Percentiles rank a stretch among this genome's conserved stretches.
Conservation (phyloP, 1,139 yeast species). For the Hansenula sp. region DNA sequence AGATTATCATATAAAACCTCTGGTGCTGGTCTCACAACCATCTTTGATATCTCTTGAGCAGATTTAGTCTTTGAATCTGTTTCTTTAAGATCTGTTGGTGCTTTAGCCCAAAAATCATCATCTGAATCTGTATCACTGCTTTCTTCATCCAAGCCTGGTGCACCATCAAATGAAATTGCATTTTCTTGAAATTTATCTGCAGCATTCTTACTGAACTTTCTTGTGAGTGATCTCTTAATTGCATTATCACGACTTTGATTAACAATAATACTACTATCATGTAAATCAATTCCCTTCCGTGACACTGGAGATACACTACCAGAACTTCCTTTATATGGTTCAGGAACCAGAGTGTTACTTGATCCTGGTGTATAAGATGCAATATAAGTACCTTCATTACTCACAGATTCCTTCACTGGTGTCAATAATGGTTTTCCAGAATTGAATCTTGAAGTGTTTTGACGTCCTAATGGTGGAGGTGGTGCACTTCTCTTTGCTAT, state of each 20-base stretch:
- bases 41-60: conserved; percentile 21
- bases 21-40: conserved; percentile 87
- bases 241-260: conserved; percentile 1
- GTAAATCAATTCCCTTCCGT: conserved; percentile 16
- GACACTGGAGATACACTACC: conserved; percentile 21
- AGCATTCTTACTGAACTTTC: conserved; percentile 4
- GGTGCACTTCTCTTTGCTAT: conserved; percentile 74
- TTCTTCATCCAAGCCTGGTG: conserved; percentile 49
- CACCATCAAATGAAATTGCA: conserved; percentile 66
- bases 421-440: conserved; percentile 15
- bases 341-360: conserved; percentile 34
- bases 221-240: conserved; percentile 3
- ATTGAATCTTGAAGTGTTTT: conserved; percentile 10
- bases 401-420: conserved; percentile 19
- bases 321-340: conserved; percentile 34
- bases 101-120: conserved; percentile 63
- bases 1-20: conserved; percentile 90
- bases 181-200: conserved; percentile 61
- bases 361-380: conserved; percentile 37
- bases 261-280: not conserved
- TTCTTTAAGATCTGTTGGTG: conserved; percentile 23
- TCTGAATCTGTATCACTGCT: conserved; percentile 39
- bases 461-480: conserved; percentile 38
- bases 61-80: not conserved
- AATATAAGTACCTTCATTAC: conserved; percentile 19